phyloP scores from a whole-genome alignment of 2,329 filamentous ascomycete genomes.

The Colletotrichum liriopes region DNA sequence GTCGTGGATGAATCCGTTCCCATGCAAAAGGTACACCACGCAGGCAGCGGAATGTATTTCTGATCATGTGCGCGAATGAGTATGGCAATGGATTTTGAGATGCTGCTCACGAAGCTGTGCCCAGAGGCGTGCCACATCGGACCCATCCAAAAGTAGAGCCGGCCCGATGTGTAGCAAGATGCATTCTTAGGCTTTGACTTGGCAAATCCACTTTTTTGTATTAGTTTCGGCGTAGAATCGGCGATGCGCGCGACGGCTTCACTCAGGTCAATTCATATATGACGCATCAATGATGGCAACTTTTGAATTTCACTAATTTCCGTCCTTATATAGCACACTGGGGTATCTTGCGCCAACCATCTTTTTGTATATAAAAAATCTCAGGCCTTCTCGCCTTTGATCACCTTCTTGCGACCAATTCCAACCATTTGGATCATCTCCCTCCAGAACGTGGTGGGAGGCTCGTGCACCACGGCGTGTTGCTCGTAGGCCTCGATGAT shows the following conservation, averaged over 20 bases:
- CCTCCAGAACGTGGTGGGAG: constrained; percentile 68
- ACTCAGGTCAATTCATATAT: no score
- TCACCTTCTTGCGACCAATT: constrained; percentile 49
- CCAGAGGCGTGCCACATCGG: not conserved
- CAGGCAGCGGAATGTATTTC: not conserved
- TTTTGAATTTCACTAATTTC: constrained; percentile 4
- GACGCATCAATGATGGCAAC: constrained; percentile 3
- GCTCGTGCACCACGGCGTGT: constrained; percentile 47
- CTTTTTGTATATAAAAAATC: not conserved
- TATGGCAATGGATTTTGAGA: not conserved
- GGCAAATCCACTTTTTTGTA: not conserved
- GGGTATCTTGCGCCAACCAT: constrained; percentile 17
- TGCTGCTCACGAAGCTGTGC: no score
- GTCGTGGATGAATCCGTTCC: not conserved
- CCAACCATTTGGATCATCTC: constrained; percentile 67
- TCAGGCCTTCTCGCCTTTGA: constrained; percentile 43
- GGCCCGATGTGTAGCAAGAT: not conserved
- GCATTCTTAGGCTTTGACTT: not conserved
- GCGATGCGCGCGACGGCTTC: not conserved
- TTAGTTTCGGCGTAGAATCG: not conserved
- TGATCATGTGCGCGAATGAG: not conserved
- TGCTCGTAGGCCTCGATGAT: constrained; percentile 72
- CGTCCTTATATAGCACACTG: constrained; percentile 15
- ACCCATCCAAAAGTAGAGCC: no score
- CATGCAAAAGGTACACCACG: constrained; percentile 1